Conservation (phyloP, 352 stramenopile species). For the Globisporangium irregulare region DNA sequence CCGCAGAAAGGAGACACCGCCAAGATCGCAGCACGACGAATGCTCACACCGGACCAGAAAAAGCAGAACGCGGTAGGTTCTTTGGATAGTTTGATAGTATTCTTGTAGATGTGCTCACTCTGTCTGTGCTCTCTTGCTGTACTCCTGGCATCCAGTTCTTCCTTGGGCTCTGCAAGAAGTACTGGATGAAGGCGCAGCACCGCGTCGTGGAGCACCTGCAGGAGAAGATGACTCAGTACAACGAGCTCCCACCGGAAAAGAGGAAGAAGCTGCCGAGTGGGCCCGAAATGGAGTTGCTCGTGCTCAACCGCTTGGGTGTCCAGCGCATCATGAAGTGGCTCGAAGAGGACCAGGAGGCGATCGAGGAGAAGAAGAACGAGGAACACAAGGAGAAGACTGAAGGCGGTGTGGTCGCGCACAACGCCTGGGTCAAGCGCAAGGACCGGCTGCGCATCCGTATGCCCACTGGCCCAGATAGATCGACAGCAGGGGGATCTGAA, state of each 20-base stretch:
- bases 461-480: conserved; percentile 27
- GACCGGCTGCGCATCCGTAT: conserved; percentile 73
- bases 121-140: neutral
- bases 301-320: conserved; percentile 61
- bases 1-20: conserved; percentile 81
- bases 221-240: conserved; percentile 42
- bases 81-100: neutral
- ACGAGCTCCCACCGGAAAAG: conserved; percentile 23
- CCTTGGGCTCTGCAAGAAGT: conserved; percentile 63
- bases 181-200: conserved; percentile 70
- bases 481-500: neutral
- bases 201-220: conserved; percentile 75
- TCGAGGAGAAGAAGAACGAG: conserved; percentile 67
- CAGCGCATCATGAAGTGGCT: conserved; percentile 77
- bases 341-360: conserved; percentile 66
- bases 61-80: conserved; percentile 52
- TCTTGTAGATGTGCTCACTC: neutral
- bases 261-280: conserved; percentile 19
- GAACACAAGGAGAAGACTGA: conserved; percentile 70
- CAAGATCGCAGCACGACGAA: conserved; percentile 71
- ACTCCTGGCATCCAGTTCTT: conserved; percentile 39
- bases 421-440: conserved; percentile 76
- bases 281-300: conserved; percentile 50
- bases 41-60: conserved; percentile 71
- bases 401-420: conserved; percentile 68